Conservation (phyloP, 2,329 filamentous ascomycete species). For the Colletotrichum australisinense region DNA sequence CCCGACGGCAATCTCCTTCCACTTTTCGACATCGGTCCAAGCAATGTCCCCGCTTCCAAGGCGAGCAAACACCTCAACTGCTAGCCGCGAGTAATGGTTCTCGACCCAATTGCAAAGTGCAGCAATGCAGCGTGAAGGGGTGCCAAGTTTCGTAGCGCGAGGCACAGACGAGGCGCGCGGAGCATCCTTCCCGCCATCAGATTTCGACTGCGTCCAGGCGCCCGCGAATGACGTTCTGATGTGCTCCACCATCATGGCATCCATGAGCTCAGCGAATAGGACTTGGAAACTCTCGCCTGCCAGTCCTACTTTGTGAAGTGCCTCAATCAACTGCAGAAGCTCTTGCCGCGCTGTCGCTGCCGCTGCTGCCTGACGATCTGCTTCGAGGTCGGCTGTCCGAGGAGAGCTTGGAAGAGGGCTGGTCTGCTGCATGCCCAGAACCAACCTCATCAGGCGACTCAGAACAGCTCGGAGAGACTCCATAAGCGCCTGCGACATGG, state of each 20-base stretch:
- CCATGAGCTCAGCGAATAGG: constrained; percentile 78
- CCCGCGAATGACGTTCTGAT: constrained; percentile 72
- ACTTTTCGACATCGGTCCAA: constrained; percentile 71
- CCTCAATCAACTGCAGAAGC: constrained; percentile 66
- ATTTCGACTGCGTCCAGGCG: constrained; percentile 61
- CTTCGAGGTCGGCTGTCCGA: constrained; percentile 34
- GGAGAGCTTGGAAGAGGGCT: constrained; percentile 23
- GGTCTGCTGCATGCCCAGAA: constrained; percentile 50
- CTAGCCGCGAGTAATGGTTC: constrained; percentile 72
- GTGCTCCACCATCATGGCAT: constrained; percentile 72
- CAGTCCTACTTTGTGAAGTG: constrained; percentile 73
- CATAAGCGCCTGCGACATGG: constrained; percentile 64
- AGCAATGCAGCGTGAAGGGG: constrained; percentile 65
- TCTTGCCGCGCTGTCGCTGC: constrained; percentile 57
- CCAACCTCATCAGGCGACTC: constrained; percentile 56
- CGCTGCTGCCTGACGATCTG: constrained; percentile 41
- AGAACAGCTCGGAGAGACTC: constrained; percentile 67
- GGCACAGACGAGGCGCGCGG: constrained; percentile 40
- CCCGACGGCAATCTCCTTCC: constrained; percentile 76
- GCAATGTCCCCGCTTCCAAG: constrained; percentile 57
- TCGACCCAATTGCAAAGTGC: constrained; percentile 76
- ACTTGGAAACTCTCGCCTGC: constrained; percentile 77
- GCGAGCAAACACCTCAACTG: constrained; percentile 68
- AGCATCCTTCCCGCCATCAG: constrained; percentile 40
- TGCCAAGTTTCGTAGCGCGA: constrained; percentile 39